These are phyloP conservation scores for Ascoidea tarda DNA, from an alignment of 805 yeast genomes.

Conservation along the genomic window DNA sequence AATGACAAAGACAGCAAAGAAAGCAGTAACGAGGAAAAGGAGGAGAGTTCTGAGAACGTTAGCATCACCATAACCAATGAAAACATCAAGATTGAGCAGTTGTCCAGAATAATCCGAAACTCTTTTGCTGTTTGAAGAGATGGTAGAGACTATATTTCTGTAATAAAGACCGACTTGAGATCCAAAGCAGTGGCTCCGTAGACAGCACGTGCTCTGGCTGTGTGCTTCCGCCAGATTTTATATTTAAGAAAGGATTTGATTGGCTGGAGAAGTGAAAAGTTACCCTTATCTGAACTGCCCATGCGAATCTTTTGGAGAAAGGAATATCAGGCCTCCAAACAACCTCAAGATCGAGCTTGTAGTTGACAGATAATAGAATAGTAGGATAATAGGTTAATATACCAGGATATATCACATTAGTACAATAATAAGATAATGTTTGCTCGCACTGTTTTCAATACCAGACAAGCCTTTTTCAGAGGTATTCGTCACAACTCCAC, in stretches of 20 bases:
- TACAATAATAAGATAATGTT: not conserved
- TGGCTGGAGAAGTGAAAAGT: too few species aligned
- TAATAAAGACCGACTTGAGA: too few species aligned
- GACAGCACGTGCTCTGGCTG: too few species aligned
- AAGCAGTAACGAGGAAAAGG: not conserved
- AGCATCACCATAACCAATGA: constrained; percentile 2
- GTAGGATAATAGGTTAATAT: too few species aligned
- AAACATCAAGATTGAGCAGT: constrained; percentile 8
- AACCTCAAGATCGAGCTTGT: too few species aligned
- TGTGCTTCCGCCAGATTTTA: too few species aligned
- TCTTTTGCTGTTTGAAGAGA: not conserved
- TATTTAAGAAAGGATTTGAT: too few species aligned
- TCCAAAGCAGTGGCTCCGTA: too few species aligned
- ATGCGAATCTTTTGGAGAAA: too few species aligned
- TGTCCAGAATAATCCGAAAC: constrained; percentile 9
- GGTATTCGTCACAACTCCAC: constrained; percentile 23
- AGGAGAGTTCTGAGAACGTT: not conserved
- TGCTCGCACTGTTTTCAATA: not conserved
- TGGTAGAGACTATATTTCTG: not conserved
- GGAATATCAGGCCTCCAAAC: too few species aligned
- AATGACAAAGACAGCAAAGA: constrained; percentile 5
- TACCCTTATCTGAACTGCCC: too few species aligned
- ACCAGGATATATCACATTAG: not conserved
- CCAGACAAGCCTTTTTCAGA: constrained; percentile 12
- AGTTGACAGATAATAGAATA: too few species aligned